Conservation (phyloP, 352 stramenopile species). For the Globisporangium spiculum region DNA sequence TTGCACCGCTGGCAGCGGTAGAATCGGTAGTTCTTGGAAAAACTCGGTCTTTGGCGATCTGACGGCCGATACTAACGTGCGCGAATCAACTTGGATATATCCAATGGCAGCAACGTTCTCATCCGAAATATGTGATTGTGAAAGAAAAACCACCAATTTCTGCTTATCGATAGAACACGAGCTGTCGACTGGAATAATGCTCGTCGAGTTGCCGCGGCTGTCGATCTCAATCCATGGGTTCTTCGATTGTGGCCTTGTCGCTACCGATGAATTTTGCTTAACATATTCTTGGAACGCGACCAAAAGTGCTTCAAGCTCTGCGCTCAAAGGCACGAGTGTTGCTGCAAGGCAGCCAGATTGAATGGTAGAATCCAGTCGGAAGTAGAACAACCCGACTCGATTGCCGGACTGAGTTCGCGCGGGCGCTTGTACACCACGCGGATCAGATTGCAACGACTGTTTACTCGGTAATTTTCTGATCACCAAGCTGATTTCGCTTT, state of each 20-base stretch:
- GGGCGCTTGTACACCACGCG: background rate
- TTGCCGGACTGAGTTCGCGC: background rate
- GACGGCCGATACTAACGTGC: background rate
- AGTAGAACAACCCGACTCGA: constrained; percentile 7
- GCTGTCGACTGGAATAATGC: constrained; percentile 1
- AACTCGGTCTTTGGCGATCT: constrained; percentile 15
- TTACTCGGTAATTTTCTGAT: background rate
- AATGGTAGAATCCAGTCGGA: constrained; percentile 1
- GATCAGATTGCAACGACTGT: background rate
- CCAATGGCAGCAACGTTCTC: background rate
- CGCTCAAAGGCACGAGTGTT: background rate
- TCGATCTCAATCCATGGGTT: background rate
- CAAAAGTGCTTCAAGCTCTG: background rate
- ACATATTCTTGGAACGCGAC: background rate
- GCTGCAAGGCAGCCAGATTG: background rate
- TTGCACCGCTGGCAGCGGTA: background rate
- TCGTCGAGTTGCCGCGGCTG: background rate
- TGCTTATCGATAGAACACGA: constrained; percentile 1
- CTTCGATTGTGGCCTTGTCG: background rate
- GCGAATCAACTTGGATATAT: constrained; percentile 1
- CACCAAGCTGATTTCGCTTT: constrained; percentile 3
- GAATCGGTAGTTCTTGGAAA: constrained; percentile 7
- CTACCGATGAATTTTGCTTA: background rate
- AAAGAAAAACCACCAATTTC: constrained; percentile 3
- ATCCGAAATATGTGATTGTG: no score